Evolutionary conservation across 1,284 basidiomycete species (phyloP).

Genomic region (Cryptococcus sp.): DNA sequence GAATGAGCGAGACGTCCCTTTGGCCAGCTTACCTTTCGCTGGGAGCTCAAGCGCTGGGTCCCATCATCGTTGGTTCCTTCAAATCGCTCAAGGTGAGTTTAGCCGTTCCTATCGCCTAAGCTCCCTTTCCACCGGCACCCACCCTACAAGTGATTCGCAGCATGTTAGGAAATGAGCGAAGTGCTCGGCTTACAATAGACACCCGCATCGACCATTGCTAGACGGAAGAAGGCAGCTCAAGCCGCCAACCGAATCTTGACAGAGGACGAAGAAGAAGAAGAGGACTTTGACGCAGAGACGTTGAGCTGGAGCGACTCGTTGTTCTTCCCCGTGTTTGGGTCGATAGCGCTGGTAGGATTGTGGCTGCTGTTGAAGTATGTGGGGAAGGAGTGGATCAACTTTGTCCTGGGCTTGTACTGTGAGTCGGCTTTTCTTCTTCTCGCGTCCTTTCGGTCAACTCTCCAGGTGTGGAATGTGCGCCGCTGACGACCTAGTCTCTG

Average conservation of each 20-base stretch:
- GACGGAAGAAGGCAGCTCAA: conserved; percentile 13
- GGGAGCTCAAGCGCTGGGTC: conserved; percentile 39
- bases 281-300: conserved; percentile 35
- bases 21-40: conserved; percentile 30
- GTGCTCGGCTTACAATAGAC: too few species aligned
- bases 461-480: background rate
- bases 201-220: conserved; percentile 22
- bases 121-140: conserved; percentile 5
- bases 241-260: conserved; percentile 8
- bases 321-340: conserved; percentile 42
- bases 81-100: conserved; percentile 40
- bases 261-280: conserved; percentile 31
- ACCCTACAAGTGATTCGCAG: too few species aligned
- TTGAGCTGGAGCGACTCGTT: conserved; percentile 41
- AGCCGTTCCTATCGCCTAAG: background rate
- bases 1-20: conserved; percentile 2
- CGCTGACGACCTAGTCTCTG: conserved; percentile 21
- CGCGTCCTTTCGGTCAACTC: too few species aligned
- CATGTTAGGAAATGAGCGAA: too few species aligned
- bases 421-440: too few species aligned
- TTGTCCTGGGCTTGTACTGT: conserved; percentile 60
- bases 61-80: conserved; percentile 45
- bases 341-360: conserved; percentile 35
- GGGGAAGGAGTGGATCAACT: conserved; percentile 68
- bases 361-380: conserved; percentile 54